These are phyloP conservation scores for Recurvomyces mirabilis DNA, from an alignment of 495 filamentous ascomycete genomes.

Conservation along the genomic window DNA sequence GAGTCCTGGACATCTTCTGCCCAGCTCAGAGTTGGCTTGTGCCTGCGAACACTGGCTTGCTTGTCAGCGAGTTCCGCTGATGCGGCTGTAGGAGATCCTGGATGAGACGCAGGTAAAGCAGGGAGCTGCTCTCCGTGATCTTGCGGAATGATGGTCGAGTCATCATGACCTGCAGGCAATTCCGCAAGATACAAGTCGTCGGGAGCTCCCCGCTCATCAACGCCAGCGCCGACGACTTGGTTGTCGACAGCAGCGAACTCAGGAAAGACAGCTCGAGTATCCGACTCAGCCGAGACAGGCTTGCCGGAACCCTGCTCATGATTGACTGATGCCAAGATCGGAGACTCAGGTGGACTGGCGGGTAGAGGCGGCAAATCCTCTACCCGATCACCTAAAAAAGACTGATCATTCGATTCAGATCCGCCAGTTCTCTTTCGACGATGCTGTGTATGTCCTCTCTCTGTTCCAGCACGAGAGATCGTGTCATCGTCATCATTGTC, in stretches of 20 bases:
- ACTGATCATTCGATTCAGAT: slow-evolving; percentile 24
- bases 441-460: slow-evolving; percentile 4
- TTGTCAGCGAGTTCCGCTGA: not conserved
- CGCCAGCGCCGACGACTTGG: too few relatives aligned
- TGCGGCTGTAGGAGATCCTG: slow-evolving; percentile 6
- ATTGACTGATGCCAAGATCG: slow-evolving; percentile 18
- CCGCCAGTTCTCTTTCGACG: slow-evolving; percentile 11
- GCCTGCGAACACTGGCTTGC: too few relatives aligned
- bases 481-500: slow-evolving; percentile 8
- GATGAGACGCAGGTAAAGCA: slow-evolving; percentile 7
- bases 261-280: too few relatives aligned
- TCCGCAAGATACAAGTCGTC: too few relatives aligned
- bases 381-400: slow-evolving; percentile 38
- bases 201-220: too few relatives aligned
- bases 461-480: not conserved
- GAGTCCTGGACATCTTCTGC: slow-evolving; percentile 6
- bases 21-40: too few relatives aligned
- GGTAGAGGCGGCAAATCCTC: slow-evolving; percentile 32
- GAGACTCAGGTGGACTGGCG: slow-evolving; percentile 19
- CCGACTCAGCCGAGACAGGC: slow-evolving; percentile 13
- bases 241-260: too few relatives aligned
- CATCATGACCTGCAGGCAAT: too few relatives aligned
- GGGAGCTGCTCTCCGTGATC: slow-evolving; percentile 8
- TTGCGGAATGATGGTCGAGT: not conserved
- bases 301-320: slow-evolving; percentile 15